A percentile compares a stretch with the other conserved stretches of the same genome.
phyloP scores from a whole-genome alignment of 2,329 filamentous ascomycete genomes.

The Paraphoma sp. region DNA sequence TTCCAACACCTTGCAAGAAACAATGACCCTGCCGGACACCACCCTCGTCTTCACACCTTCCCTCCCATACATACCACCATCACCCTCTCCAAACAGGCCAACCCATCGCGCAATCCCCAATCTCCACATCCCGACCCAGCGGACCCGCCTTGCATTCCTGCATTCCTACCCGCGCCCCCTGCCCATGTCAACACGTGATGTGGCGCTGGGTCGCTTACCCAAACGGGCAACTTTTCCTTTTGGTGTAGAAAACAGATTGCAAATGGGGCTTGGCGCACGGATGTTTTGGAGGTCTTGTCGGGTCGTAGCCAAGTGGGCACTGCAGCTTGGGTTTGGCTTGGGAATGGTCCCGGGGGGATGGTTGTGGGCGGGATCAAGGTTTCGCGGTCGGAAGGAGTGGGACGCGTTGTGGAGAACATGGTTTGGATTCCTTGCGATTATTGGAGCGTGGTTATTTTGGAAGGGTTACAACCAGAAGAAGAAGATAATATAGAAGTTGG shows the following conservation, averaged over 20 bases:
- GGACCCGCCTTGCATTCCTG: not conserved
- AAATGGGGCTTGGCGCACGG: conserved; percentile 19
- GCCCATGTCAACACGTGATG: conserved; percentile 12
- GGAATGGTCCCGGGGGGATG: too few relatives aligned
- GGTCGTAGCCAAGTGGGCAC: not conserved
- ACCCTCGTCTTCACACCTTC: too few relatives aligned
- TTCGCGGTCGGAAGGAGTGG: too few relatives aligned
- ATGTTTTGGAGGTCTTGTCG: conserved; percentile 2
- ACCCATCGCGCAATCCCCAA: not conserved
- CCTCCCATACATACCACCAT: too few relatives aligned
- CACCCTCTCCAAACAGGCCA: too few relatives aligned
- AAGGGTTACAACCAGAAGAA: not conserved
- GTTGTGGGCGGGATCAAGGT: too few relatives aligned
- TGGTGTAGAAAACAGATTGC: conserved; percentile 12
- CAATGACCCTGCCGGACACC: too few relatives aligned
- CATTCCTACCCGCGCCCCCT: conserved; percentile 7
- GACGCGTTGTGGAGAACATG: too few relatives aligned
- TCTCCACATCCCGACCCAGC: not conserved
- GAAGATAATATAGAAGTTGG: not conserved
- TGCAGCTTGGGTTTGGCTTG: not conserved
- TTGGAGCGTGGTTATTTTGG: not conserved
- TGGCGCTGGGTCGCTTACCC: conserved; percentile 7
- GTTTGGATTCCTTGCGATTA: too few relatives aligned
- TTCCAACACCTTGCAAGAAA: too few relatives aligned
- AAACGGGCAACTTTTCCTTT: conserved; percentile 3